These are phyloP conservation scores for Glycine latifolia DNA, from an alignment of 306 rosid species.

Conservation along the genomic window DNA sequence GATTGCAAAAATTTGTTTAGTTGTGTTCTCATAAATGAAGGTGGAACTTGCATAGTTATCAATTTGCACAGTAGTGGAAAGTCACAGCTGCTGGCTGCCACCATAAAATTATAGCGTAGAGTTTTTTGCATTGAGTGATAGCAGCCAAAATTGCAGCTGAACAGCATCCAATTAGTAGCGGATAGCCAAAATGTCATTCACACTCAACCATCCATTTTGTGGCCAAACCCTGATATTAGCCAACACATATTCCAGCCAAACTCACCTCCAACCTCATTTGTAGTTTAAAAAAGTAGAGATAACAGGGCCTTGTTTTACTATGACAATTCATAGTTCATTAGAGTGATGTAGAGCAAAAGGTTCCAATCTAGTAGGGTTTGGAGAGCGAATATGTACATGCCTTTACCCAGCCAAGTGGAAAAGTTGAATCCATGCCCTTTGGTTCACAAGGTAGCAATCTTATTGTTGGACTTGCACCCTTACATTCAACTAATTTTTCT, in stretches of 20 bases:
- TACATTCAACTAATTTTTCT: too few species aligned
- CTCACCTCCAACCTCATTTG: background rate
- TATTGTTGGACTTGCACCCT: background rate
- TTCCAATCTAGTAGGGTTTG: background rate
- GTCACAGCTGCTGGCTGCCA: background rate
- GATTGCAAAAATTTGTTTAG: background rate
- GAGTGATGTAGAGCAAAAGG: background rate
- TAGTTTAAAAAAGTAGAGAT: slow-evolving; percentile 9
- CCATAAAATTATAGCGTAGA: background rate
- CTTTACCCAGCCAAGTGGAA: background rate
- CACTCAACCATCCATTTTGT: background rate
- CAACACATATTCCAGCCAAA: background rate
- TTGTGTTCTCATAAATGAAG: slow-evolving; percentile 21
- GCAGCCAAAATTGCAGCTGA: background rate
- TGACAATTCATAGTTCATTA: background rate
- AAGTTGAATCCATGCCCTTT: background rate
- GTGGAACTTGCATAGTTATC: background rate
- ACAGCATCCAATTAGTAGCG: too few species aligned
- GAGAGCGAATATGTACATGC: background rate
- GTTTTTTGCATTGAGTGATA: background rate
- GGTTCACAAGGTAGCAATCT: background rate
- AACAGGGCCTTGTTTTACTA: background rate
- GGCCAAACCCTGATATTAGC: background rate
- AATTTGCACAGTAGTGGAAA: background rate
- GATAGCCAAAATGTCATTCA: background rate